Base-by-base conservation (phyloP, 768 basidiomycete genomes). In the Pholiota conissans region DNA sequence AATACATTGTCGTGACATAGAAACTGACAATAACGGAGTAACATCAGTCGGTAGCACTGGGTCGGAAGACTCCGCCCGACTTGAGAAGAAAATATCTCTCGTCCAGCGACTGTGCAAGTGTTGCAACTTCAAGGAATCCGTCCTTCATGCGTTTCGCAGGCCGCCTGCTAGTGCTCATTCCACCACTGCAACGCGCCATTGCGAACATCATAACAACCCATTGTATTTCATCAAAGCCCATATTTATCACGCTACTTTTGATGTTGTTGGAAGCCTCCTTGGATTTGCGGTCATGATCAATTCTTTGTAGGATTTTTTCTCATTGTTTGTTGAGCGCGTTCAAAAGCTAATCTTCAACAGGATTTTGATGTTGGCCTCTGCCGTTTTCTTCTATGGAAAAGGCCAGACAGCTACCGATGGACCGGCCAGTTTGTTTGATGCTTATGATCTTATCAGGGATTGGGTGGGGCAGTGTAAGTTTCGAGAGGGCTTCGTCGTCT, bases 221-320 rank as follows among this genome's bases (percentile, higher is more conserved):
- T 72, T 81, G 14, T 67, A 65, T 30, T 87, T 90, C 57, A 72
- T 91, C 20, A 74, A 68, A 24, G 79, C 84, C 0, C 90, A 92
- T 68, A 71, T 91, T 26, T 80, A 79, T 58, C 87, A 90, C 58
- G 84, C 82, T 0, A 80, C 82, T 64, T 73, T 83, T 51, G 90
- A 95, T 65, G 76, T 94, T 13, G 79, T 85, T 22, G 67, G 77
- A 28, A 86, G 84, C 64, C 73, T 98, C 39, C 76, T 96, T 29
- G 89, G 91, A 0, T 86, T 96, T 66, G 95, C 95, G 0, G 84
- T 96, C 16, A 74, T 92, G 26, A 94, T 96, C 69, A 98, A 98
- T 70, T 84, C 92, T 6, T 68, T 90, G 90, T 89, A 55, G 84
- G 73, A 28, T 11, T 4, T 59, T 2, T 64, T 20, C 26, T 42